phyloP scores from a whole-genome alignment of 2,329 filamentous ascomycete genomes.

The Fusarium continuum region DNA sequence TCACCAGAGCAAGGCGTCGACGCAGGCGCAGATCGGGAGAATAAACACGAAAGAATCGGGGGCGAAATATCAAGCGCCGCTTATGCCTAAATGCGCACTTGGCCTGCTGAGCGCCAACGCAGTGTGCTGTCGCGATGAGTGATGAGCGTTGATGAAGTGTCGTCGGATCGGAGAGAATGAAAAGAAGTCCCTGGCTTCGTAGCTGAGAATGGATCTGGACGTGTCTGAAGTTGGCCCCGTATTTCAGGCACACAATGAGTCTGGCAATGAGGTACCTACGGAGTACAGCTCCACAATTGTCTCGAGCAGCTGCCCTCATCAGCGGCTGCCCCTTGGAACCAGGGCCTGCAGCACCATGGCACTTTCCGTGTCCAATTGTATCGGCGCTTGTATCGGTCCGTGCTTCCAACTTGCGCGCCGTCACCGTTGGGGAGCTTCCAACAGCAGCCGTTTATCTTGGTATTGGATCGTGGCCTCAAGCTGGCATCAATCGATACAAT shows the following conservation, averaged over 20 bases:
- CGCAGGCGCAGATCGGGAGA: constrained; percentile 20
- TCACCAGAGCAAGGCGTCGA: constrained; percentile 20
- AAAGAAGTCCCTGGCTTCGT: constrained; percentile 45
- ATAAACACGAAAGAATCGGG: constrained; percentile 29
- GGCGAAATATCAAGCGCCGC: constrained; percentile 27
- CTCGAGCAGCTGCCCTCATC: constrained; percentile 16
- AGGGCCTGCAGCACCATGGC: constrained; percentile 12
- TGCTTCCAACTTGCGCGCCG: constrained; percentile 38
- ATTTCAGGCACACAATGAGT: constrained; percentile 47
- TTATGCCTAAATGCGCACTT: constrained; percentile 35
- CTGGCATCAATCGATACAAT: constrained; percentile 28
- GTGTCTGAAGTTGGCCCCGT: constrained; percentile 40
- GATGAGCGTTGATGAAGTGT: constrained; percentile 46
- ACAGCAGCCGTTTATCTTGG: constrained; percentile 21
- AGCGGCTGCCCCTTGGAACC: constrained; percentile 25
- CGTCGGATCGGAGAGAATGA: constrained; percentile 43
- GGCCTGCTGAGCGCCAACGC: constrained; percentile 35
- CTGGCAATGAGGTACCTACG: not conserved
- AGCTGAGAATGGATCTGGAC: constrained; percentile 35
- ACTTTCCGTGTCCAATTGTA: constrained; percentile 32
- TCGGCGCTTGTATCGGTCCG: constrained; percentile 44
- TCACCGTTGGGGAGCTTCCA: constrained; percentile 36
- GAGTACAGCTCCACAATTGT: constrained; percentile 10
- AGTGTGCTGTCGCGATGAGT: constrained; percentile 43
- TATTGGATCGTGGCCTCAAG: constrained; percentile 44